Percentiles rank a stretch among this genome's conserved stretches.
phyloP scores from a whole-genome alignment of 768 basidiomycete genomes.

The Chalciporus piperatus region DNA sequence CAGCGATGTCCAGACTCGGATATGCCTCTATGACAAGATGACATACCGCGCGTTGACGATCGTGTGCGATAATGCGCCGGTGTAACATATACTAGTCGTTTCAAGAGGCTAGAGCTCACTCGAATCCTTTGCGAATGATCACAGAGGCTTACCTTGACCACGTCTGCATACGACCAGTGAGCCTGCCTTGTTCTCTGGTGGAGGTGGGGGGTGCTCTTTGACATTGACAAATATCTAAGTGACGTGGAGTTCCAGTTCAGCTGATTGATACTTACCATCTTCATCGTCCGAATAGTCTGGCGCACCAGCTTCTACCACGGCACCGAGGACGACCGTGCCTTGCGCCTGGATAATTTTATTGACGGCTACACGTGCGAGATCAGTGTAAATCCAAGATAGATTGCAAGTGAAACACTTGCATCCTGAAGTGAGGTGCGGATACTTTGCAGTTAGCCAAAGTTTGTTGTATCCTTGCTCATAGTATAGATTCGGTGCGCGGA shows the following conservation, averaged over 20 bases:
- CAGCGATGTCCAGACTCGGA: background rate
- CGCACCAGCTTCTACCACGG: conserved; percentile 45
- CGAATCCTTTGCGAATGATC: background rate
- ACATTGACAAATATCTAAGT: background rate
- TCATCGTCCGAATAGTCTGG: conserved; percentile 31
- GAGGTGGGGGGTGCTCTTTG: conserved; percentile 27
- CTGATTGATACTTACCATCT: conserved; percentile 16
- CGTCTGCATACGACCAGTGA: conserved; percentile 43
- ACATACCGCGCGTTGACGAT: conserved; percentile 19
- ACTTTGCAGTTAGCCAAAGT: conserved; percentile 26
- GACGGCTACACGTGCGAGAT: conserved; percentile 38
- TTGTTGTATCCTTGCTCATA: conserved; percentile 25
- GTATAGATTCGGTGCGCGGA: conserved; percentile 24
- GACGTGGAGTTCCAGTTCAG: conserved; percentile 9
- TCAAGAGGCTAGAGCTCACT: conserved; percentile 3
- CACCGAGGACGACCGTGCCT: conserved; percentile 41
- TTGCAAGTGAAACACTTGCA: conserved; percentile 16
- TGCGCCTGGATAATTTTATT: conserved; percentile 49
- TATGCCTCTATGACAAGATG: too few relatives aligned
- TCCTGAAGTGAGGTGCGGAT: conserved; percentile 48
- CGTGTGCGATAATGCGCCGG: conserved; percentile 20
- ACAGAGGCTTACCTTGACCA: conserved; percentile 22
- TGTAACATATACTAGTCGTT: conserved; percentile 16
- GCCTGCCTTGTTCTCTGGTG: conserved; percentile 47
- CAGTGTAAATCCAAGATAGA: background rate